phyloP scores from a whole-genome alignment of 305 asterid genomes.

The Solanum aculeatissimum region DNA sequence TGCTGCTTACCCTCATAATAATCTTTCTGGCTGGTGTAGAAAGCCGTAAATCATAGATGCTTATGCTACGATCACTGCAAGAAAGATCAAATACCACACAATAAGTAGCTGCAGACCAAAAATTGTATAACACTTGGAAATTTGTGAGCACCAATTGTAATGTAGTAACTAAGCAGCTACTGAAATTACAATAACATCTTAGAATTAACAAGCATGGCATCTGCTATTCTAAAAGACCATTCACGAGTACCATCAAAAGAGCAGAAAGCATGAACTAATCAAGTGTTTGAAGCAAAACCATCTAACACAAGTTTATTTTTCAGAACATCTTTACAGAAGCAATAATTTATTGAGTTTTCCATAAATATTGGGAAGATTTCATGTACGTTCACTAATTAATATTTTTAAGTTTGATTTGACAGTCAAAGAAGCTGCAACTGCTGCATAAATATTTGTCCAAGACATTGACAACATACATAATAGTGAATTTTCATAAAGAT shows the following conservation, averaged over 20 bases:
- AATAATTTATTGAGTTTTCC: not conserved
- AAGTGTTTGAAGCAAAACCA: not conserved
- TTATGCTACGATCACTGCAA: conserved; percentile 88
- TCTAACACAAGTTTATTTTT: not conserved
- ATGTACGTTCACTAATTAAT: not conserved
- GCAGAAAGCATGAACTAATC: not conserved
- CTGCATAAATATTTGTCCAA: not conserved
- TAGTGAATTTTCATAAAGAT: not conserved
- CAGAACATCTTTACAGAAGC: not conserved
- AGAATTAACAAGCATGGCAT: not conserved
- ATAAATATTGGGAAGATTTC: not conserved
- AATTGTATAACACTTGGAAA: not conserved
- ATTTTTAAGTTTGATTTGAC: not conserved
- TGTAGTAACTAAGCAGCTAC: not conserved
- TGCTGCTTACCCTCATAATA: conserved; percentile 59
- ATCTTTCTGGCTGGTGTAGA: conserved; percentile 81
- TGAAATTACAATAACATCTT: not conserved
- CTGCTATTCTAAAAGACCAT: not conserved
- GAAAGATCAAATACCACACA: not conserved
- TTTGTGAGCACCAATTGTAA: not conserved
- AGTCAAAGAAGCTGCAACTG: not conserved
- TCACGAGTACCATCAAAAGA: not conserved
- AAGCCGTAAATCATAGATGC: conserved; percentile 63
- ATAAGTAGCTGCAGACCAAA: not conserved
- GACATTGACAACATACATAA: not conserved